These are phyloP conservation scores for Speleostelium caveatum DNA, from an alignment of 78 protist genomes.

Conservation along the genomic window DNA sequence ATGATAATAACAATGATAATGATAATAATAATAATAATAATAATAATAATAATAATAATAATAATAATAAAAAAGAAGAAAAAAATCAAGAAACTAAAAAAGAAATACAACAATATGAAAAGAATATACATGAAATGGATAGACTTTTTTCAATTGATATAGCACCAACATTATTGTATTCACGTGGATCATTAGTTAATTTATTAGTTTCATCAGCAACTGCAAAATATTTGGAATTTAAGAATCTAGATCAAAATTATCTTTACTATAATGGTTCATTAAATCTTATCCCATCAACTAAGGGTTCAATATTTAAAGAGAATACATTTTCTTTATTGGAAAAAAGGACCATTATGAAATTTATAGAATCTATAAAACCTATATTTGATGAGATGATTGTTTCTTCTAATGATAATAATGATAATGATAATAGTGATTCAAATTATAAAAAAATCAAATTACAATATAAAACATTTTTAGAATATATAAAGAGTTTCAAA, in stretches of 20 bases:
- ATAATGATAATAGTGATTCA: not conserved
- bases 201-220: constrained; percentile 75
- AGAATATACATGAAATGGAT: constrained; percentile 12
- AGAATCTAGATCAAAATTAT: constrained; percentile 63
- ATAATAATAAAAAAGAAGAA: not conserved
- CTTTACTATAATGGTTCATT: not conserved
- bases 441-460: not conserved
- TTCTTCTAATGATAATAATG: not conserved
- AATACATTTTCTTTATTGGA: constrained; percentile 52
- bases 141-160: constrained; percentile 50
- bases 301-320: constrained; percentile 71
- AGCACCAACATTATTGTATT: constrained; percentile 33
- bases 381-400: not conserved
- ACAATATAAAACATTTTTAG: not conserved
- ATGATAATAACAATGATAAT: not conserved
- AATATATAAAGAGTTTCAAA: constrained; percentile 21
- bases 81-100: not conserved
- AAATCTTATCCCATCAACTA: constrained; percentile 81
- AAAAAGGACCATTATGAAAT: constrained; percentile 83
- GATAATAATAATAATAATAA: not conserved
- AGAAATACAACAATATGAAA: not conserved
- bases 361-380: constrained; percentile 20
- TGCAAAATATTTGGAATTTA: constrained; percentile 85
- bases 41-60: not conserved
- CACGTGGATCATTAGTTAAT: constrained; percentile 64